Evolutionary conservation across 2,329 filamentous ascomycete species (phyloP).

Genomic region (Exophiala alcalophila): DNA sequence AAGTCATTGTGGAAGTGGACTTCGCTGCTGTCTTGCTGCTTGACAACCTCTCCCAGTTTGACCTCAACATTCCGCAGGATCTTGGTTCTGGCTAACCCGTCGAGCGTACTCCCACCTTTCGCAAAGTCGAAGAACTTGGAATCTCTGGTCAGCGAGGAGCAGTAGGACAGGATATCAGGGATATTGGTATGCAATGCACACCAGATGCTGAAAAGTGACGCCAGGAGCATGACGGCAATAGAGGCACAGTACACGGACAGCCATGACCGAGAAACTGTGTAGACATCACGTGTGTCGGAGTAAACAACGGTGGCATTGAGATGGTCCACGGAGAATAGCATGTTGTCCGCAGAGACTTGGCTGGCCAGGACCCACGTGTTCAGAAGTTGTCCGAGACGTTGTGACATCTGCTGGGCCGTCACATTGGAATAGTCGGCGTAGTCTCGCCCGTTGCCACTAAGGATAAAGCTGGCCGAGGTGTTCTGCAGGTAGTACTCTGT

Average conservation of each 20-base stretch:
- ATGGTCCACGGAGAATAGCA: slow-evolving; percentile 7
- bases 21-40: slow-evolving; percentile 2
- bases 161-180: slow-evolving; percentile 24
- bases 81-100: slow-evolving; percentile 8
- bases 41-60: slow-evolving; percentile 16
- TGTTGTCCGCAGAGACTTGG: slow-evolving; percentile 18
- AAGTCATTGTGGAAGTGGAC: slow-evolving; percentile 12
- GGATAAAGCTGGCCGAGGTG: slow-evolving; percentile 17
- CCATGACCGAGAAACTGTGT: slow-evolving; percentile 17
- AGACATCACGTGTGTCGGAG: slow-evolving; percentile 10
- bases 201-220: slow-evolving; percentile 20
- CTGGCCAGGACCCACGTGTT: slow-evolving; percentile 23
- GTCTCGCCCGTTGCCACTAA: slow-evolving; percentile 18
- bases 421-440: slow-evolving; percentile 24
- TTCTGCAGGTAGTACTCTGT: slow-evolving; percentile 24
- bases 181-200: slow-evolving; percentile 18
- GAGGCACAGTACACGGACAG: slow-evolving; percentile 15
- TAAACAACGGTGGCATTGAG: slow-evolving; percentile 9
- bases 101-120: slow-evolving; percentile 13
- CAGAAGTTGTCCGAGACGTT: slow-evolving; percentile 24
- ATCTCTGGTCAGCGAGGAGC: slow-evolving; percentile 22
- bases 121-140: slow-evolving; percentile 14
- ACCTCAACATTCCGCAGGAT: slow-evolving; percentile 10
- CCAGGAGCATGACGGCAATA: slow-evolving; percentile 21
- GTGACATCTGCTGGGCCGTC: slow-evolving; percentile 20